Conservation (phyloP, 2,329 filamentous ascomycete species). For the Lecanicillium sp. region DNA sequence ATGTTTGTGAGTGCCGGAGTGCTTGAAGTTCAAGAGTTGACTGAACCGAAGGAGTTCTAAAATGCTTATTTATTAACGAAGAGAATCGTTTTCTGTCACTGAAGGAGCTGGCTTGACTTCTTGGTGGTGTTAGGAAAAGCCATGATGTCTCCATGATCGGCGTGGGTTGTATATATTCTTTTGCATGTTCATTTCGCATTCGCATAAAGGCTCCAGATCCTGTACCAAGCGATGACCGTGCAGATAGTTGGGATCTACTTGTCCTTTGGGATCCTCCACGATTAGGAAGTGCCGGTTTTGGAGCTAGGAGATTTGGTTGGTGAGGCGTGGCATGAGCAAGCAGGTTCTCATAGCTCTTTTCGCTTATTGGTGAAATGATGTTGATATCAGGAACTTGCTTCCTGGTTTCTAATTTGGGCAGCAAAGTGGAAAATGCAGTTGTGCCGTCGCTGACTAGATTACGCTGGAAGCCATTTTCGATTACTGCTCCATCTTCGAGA, state of each 20-base stretch:
- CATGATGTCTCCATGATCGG: no score
- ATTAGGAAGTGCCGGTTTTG: no score
- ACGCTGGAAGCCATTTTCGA: conserved; percentile 58
- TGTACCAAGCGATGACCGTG: conserved; percentile 14
- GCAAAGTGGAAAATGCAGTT: no score
- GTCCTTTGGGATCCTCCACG: conserved; percentile 5
- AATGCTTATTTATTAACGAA: neutral
- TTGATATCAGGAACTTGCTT: conserved; percentile 1
- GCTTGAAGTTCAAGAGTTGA: neutral
- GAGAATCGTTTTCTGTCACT: neutral
- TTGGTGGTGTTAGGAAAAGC: no score
- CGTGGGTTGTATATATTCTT: no score
- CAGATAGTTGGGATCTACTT: conserved; percentile 9
- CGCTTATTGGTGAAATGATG: conserved; percentile 1
- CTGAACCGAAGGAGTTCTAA: neutral
- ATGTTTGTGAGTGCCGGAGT: no score
- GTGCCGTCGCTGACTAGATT: conserved; percentile 28
- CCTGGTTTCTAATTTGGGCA: no score
- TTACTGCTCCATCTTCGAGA: conserved; percentile 59
- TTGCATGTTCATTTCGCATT: no score
- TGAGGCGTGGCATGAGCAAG: no score
- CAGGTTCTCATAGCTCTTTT: neutral
- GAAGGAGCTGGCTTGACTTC: no score
- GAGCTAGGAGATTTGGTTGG: no score
- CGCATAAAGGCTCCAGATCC: conserved; percentile 9